Conservation (phyloP, 2,329 filamentous ascomycete species). For the Aspergillus pseudonomiae region DNA sequence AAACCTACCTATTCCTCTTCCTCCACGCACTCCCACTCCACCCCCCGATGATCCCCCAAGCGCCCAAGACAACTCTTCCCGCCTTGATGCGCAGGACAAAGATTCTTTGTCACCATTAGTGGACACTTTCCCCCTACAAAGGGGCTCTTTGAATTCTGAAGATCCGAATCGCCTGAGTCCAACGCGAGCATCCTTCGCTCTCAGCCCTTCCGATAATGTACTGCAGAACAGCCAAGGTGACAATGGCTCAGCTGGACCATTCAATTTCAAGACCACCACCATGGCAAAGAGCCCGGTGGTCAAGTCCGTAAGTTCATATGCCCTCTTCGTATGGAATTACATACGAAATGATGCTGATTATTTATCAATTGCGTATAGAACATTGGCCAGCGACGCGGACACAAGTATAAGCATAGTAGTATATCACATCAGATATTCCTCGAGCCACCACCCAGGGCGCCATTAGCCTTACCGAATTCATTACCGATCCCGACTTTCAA, state of each 20-base stretch:
- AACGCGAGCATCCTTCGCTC: constrained; percentile 39
- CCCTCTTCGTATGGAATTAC: neutral
- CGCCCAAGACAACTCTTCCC: constrained; percentile 23
- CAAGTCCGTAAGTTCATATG: constrained; percentile 66
- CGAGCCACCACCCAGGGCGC: constrained; percentile 82
- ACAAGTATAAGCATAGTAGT: constrained; percentile 97
- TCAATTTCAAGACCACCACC: constrained; percentile 89
- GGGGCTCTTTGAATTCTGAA: constrained; percentile 21
- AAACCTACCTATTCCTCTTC: constrained; percentile 60
- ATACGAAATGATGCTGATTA: constrained; percentile 14
- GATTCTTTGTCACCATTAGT: constrained; percentile 53
- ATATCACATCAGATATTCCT: constrained; percentile 97
- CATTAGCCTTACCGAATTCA: constrained; percentile 85
- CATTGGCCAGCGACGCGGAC: constrained; percentile 86
- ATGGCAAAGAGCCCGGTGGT: constrained; percentile 71
- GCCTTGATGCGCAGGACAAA: constrained; percentile 43
- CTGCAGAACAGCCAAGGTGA: constrained; percentile 34
- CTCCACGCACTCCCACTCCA: constrained; percentile 67
- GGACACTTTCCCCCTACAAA: constrained; percentile 38
- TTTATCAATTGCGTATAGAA: constrained; percentile 57
- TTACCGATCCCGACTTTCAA: constrained; percentile 86
- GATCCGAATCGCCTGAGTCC: constrained; percentile 35
- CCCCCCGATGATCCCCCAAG: constrained; percentile 55
- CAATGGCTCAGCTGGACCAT: constrained; percentile 60
- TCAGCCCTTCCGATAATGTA: constrained; percentile 34